Evolutionary conservation across 1,284 basidiomycete species (phyloP), one percentile per base, ranked within the genome.

Genomic region (Peniophora sp.): DNA sequence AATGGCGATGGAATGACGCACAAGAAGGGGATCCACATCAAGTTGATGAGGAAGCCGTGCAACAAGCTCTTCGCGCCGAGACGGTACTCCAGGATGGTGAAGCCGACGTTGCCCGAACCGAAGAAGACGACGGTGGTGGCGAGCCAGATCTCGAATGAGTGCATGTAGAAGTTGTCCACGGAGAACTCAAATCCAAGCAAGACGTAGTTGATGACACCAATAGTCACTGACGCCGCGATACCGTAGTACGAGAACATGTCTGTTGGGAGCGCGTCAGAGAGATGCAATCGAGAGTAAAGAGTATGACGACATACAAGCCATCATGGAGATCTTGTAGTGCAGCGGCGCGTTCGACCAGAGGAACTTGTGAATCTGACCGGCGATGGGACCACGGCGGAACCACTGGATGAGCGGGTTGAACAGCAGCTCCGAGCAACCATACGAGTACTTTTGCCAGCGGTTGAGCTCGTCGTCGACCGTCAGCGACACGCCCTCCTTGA

Each of bases 401-500:
- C 76, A 79, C 55, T 71, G 59, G 20, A 64, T 64, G 58, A 81
- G 43, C 17, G 76, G 76, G 59, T 74, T 69, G 65, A 74, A 71
- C 51, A 72, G 55, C 51, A 71, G 57, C 55, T 57, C 58, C 37
- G 22, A 55, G 62, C 43, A 47, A 63, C 76, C 76, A 53, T 72
- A 79, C 9, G 75, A 70, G 61, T 79, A 80, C 62, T 80, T 81
- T 58, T 79, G 76, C 77, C 77, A 80, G 37, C 79, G 65, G 57
- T 78, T 78, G n/a, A 73, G 60, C 62, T 74, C 73, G 57, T 77
- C 75, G 53, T 76, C 73, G 55, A 67, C 62, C 5, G 70, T 71
- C 23, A 82, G 69, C 18, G 77, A 79, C 42, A 82, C 79, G 55
- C 79, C 79, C 60, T 82, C 79, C 61, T 78, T 70, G 65, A 80